These are phyloP conservation scores for Gaertneriomyces sp. DNA, from an alignment of 192 early-diverging fungal species.

Conservation along the genomic window DNA sequence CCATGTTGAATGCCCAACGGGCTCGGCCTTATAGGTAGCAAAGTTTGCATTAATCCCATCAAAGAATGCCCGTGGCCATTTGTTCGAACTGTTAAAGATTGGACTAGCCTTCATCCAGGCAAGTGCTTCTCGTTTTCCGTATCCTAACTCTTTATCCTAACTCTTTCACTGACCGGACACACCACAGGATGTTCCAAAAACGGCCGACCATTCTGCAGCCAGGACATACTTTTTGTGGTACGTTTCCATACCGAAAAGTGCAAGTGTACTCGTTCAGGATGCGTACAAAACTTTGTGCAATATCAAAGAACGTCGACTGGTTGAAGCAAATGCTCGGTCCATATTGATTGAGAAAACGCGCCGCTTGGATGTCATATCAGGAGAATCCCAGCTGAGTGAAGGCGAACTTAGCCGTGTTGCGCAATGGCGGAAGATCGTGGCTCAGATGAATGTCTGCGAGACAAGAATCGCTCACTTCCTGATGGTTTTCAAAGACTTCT, in stretches of 20 bases:
- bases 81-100: slow-evolving; percentile 33
- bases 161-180: neutral
- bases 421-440: slow-evolving; percentile 24
- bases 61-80: slow-evolving; percentile 39
- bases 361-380: slow-evolving; percentile 36
- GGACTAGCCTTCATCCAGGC: slow-evolving; percentile 50
- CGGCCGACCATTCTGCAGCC: slow-evolving; percentile 41
- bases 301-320: slow-evolving; percentile 34
- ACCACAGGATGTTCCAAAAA: slow-evolving; percentile 47
- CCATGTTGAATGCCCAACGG: neutral
- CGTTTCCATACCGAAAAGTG: slow-evolving; percentile 35
- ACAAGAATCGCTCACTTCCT: slow-evolving; percentile 32
- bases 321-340: slow-evolving; percentile 28
- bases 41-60: slow-evolving; percentile 41
- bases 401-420: slow-evolving; percentile 27
- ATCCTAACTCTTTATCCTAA: neutral
- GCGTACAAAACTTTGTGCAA: slow-evolving; percentile 36
- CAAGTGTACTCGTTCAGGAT: slow-evolving; percentile 29
- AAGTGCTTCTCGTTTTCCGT: slow-evolving; percentile 3
- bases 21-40: slow-evolving; percentile 26
- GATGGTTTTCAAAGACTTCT: slow-evolving; percentile 36
- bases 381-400: slow-evolving; percentile 33
- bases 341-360: slow-evolving; percentile 42
- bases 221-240: slow-evolving; percentile 44
- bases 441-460: slow-evolving; percentile 26